Evolutionary conservation across 768 basidiomycete species (phyloP).

Genomic region (Ramaria rubella): DNA sequence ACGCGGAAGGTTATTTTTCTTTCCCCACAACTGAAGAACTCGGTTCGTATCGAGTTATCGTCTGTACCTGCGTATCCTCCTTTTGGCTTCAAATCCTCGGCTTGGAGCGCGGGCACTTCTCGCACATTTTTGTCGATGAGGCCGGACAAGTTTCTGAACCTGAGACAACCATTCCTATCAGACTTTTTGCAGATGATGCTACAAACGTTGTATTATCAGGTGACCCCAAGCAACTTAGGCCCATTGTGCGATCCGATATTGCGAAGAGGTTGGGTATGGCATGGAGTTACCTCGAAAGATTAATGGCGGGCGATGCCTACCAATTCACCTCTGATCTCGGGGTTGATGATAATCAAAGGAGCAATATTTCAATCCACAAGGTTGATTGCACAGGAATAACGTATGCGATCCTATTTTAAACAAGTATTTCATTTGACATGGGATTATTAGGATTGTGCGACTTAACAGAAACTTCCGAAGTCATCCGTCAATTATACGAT

Average conservation of each 20-base stretch:
- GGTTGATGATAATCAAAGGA: not conserved
- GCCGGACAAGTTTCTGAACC: slow-evolving; percentile 70
- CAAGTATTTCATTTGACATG: not conserved
- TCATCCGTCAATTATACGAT: slow-evolving; percentile 51
- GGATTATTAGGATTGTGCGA: slow-evolving; percentile 46
- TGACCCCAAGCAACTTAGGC: slow-evolving; percentile 67
- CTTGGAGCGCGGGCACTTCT: slow-evolving; percentile 53
- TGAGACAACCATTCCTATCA: slow-evolving; percentile 55
- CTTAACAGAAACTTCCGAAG: slow-evolving; percentile 61
- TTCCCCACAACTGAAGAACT: slow-evolving; percentile 18
- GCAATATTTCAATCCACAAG: too few relatives aligned
- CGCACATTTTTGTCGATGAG: slow-evolving; percentile 66
- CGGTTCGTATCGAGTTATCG: slow-evolving; percentile 45
- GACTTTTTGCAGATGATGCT: slow-evolving; percentile 43
- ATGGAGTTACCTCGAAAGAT: slow-evolving; percentile 54
- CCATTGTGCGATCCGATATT: slow-evolving; percentile 53
- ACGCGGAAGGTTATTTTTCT: not conserved
- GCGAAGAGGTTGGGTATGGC: slow-evolving; percentile 53
- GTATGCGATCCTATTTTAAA: not conserved
- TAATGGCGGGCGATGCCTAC: slow-evolving; percentile 45
- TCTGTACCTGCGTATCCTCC: slow-evolving; percentile 60
- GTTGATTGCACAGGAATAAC: not conserved
- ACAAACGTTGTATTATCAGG: slow-evolving; percentile 62
- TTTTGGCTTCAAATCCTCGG: slow-evolving; percentile 51
- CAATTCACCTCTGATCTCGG: slow-evolving; percentile 22